phyloP scores from a whole-genome alignment of 495 filamentous ascomycete genomes.

The Aspergillus bertholletiae region DNA sequence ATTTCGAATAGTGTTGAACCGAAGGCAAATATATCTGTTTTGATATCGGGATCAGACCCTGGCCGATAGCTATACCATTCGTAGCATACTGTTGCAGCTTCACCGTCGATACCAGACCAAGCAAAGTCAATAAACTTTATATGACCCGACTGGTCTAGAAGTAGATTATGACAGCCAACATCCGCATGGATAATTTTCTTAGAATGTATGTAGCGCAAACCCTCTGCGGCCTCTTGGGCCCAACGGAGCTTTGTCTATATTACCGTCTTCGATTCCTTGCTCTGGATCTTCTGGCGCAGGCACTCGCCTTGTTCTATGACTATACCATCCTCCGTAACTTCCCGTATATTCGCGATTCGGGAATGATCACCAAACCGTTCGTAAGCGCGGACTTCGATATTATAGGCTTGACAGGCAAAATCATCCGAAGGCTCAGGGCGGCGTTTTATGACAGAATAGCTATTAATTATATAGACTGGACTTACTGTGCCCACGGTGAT shows the following conservation, averaged over 20 bases:
- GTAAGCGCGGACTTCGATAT: constrained; percentile 10
- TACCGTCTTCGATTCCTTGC: neutral
- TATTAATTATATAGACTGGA: neutral
- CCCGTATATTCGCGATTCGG: constrained; percentile 1
- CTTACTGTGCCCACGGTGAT: neutral
- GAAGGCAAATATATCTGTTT: constrained; percentile 18
- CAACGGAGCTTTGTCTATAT: neutral
- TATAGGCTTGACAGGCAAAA: constrained; percentile 3
- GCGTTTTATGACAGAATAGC: constrained; percentile 6
- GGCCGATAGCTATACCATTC: constrained; percentile 12
- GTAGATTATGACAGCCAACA: constrained; percentile 16
- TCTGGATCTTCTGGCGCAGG: constrained; percentile 5
- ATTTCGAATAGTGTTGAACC: constrained; percentile 18
- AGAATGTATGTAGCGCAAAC: constrained; percentile 14
- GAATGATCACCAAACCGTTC: constrained; percentile 9
- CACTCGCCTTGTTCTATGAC: constrained; percentile 8
- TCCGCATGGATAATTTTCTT: constrained; percentile 17
- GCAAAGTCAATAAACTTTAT: constrained; percentile 20
- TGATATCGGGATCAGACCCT: constrained; percentile 2
- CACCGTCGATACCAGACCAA: constrained; percentile 15
- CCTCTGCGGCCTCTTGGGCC: constrained; percentile 2
- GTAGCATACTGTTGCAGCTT: constrained; percentile 12
- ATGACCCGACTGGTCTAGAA: constrained; percentile 10
- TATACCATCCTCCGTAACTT: constrained; percentile 5
- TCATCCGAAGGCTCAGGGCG: neutral